Percentiles rank a stretch among this genome's conserved stretches.
Conservation (phyloP, 257 asterid species). For the Verbascum thapsus region DNA sequence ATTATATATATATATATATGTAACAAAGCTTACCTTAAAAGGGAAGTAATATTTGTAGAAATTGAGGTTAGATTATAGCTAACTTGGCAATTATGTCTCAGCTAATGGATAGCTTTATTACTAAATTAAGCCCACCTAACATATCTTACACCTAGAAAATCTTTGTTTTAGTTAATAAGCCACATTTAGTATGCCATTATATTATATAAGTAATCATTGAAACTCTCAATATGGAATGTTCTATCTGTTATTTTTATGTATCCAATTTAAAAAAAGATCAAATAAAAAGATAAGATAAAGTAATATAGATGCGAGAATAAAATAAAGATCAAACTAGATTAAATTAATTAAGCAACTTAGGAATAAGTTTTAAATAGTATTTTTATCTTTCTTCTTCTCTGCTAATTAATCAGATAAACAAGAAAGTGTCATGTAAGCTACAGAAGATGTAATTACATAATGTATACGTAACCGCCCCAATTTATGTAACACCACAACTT, state of each 20-base stretch:
- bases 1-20: no score
- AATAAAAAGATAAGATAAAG: conserved; percentile 34
- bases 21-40: conserved; percentile 54
- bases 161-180: no score
- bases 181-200: not conserved
- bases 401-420: conserved; percentile 26
- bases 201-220: not conserved
- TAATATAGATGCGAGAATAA: conserved; percentile 29
- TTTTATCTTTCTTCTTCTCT: conserved; percentile 22
- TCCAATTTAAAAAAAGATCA: conserved; percentile 33
- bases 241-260: conserved; percentile 13
- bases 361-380: conserved; percentile 7
- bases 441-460: conserved; percentile 23
- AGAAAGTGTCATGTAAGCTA: conserved; percentile 21
- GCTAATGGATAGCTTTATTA: conserved; percentile 26
- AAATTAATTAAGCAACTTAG: conserved; percentile 16
- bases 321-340: conserved; percentile 4
- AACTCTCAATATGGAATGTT: conserved; percentile 15
- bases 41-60: conserved; percentile 44
- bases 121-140: conserved; percentile 30
- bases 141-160: no score
- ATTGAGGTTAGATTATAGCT: conserved; percentile 29
- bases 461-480: conserved; percentile 18
- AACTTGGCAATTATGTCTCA: conserved; percentile 31
- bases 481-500: conserved; percentile 35